Evolutionary conservation across 257 asterid genomes (phyloP).

Genomic region (Echites panduratus): DNA sequence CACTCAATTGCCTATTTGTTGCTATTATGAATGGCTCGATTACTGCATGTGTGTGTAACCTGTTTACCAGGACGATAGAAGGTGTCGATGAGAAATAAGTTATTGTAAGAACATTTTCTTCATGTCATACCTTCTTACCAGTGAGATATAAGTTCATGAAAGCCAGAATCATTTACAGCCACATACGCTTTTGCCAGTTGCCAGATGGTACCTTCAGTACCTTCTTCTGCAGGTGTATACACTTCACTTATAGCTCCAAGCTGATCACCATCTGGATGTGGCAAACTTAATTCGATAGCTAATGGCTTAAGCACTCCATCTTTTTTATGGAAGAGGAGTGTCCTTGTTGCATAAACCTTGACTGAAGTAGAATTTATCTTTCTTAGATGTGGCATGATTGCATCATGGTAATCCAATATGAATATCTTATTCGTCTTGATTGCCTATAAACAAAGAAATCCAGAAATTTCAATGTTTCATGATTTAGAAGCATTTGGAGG

Average conservation of each 20-base stretch:
- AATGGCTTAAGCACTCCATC: slow-evolving; percentile 65
- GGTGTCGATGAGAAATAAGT: not conserved
- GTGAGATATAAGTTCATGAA: slow-evolving; percentile 70
- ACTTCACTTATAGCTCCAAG: slow-evolving; percentile 52
- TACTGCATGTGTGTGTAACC: slow-evolving; percentile 69
- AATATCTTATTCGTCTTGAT: slow-evolving; percentile 1
- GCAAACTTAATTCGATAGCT: slow-evolving; percentile 73
- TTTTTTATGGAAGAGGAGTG: slow-evolving; percentile 51
- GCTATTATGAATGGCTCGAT: slow-evolving; percentile 80
- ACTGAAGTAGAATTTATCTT: slow-evolving; percentile 47
- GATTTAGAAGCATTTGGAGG: too few relatives aligned
- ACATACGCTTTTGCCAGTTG: slow-evolving; percentile 79
- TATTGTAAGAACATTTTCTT: not conserved
- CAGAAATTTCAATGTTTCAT: not conserved
- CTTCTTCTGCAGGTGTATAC: slow-evolving; percentile 54
- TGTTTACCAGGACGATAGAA: slow-evolving; percentile 16
- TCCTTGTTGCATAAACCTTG: slow-evolving; percentile 67
- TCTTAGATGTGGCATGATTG: slow-evolving; percentile 48
- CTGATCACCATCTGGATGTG: slow-evolving; percentile 57
- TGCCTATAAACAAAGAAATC: slow-evolving; percentile 6
- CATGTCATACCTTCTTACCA: slow-evolving; percentile 38
- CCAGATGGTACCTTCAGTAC: slow-evolving; percentile 55
- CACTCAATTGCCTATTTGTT: slow-evolving; percentile 64
- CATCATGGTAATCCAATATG: slow-evolving; percentile 20
- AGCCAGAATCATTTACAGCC: slow-evolving; percentile 60